phyloP scores from a whole-genome alignment of 2,329 filamentous ascomycete species.

The Cercospora brassicicola region DNA sequence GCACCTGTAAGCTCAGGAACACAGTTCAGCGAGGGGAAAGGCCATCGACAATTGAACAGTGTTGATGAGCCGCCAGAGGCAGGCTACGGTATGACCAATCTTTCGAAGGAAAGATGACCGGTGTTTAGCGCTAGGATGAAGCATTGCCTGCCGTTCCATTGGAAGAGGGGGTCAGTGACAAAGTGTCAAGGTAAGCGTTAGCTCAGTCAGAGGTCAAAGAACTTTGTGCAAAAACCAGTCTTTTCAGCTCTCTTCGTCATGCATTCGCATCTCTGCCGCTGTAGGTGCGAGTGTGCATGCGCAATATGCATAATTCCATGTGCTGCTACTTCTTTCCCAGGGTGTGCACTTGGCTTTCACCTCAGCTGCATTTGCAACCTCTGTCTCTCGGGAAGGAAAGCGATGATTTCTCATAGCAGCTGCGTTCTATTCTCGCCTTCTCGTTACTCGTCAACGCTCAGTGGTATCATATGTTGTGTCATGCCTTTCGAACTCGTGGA shows the following conservation, averaged over 20 bases:
- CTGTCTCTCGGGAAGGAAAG: not conserved
- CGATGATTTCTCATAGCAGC: slow-evolving; percentile 8
- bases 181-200: not conserved
- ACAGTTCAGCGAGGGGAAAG: slow-evolving; percentile 1
- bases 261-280: not conserved
- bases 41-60: slow-evolving; percentile 11
- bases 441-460: slow-evolving; percentile 15
- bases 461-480: slow-evolving; percentile 17
- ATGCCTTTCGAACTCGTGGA: slow-evolving; percentile 7
- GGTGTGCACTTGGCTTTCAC: not conserved
- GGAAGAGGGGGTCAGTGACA: not conserved
- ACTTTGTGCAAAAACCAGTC: not conserved
- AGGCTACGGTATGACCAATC: not conserved
- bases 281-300: not conserved
- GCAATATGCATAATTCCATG: not conserved
- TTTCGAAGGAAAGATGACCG: slow-evolving; percentile 2
- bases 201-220: not conserved
- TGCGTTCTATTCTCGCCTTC: slow-evolving; percentile 1
- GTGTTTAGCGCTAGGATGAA: not conserved
- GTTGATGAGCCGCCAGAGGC: not conserved
- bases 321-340: not conserved
- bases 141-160: not conserved
- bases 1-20: not conserved
- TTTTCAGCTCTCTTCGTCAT: not conserved
- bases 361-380: not conserved